Evolutionary conservation across 2,329 filamentous ascomycete genomes (phyloP).

Genomic region (Pseudocercospora vitis): DNA sequence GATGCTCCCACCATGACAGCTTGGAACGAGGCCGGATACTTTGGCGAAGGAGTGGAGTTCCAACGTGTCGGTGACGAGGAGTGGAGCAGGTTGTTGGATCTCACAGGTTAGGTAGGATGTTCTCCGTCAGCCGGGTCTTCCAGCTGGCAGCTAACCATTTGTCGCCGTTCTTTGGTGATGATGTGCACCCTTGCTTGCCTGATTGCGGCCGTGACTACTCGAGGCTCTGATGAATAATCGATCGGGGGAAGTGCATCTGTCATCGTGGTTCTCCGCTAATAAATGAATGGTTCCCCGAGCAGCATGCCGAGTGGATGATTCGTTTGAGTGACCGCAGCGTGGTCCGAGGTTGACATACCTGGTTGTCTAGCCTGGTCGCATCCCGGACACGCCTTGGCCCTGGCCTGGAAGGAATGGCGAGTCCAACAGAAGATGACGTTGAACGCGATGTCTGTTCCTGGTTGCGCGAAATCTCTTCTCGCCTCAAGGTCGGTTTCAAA

Average conservation of each 20-base stretch:
- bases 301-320: not conserved
- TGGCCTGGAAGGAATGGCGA: slow-evolving; percentile 9
- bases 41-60: slow-evolving; percentile 76
- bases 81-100: slow-evolving; percentile 46
- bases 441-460: not conserved
- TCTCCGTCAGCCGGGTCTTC: no score
- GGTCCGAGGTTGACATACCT: not conserved
- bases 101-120: slow-evolving; percentile 28
- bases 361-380: slow-evolving; percentile 12
- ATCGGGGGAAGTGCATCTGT: no score
- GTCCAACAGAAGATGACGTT: slow-evolving; percentile 15
- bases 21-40: slow-evolving; percentile 91
- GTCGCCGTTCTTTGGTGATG: no score
- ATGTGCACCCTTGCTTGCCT: no score
- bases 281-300: not conserved
- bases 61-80: slow-evolving; percentile 43
- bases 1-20: slow-evolving; percentile 81
- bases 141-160: no score
- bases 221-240: no score
- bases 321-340: slow-evolving; percentile 14
- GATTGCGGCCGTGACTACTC: no score
- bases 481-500: slow-evolving; percentile 15
- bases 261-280: no score
- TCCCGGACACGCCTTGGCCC: not conserved
- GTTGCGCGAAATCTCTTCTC: slow-evolving; percentile 13